Percentiles rank a stretch among this genome's conserved stretches.
These are phyloP conservation scores for Euphorbia celastroides DNA, from an alignment of 441 rosid species.

Conservation along the genomic window DNA sequence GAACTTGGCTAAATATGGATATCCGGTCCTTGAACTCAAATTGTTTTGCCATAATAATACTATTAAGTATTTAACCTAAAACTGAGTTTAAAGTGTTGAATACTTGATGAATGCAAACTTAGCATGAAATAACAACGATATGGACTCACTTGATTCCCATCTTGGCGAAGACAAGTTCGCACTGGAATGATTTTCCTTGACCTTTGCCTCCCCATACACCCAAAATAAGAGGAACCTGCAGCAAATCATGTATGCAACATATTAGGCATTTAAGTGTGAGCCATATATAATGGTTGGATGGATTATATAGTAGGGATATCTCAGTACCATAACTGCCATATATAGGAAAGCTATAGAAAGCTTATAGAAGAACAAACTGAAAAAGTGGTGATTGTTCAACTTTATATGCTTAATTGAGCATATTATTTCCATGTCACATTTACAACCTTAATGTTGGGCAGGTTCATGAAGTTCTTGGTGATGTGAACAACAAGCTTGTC, in stretches of 20 bases:
- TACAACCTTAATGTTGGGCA: constrained; percentile 85
- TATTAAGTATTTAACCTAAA: too few species aligned
- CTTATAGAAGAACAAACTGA: too few species aligned
- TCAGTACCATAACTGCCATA: too few species aligned
- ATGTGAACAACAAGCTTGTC: constrained; percentile 96
- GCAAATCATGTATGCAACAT: too few species aligned
- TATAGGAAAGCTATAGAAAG: too few species aligned
- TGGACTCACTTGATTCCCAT: constrained; percentile 87
- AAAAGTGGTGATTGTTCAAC: background rate
- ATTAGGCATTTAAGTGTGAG: too few species aligned
- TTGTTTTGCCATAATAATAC: too few species aligned
- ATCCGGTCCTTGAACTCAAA: too few species aligned
- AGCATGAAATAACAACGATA: background rate
- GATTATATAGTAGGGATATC: too few species aligned
- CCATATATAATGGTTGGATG: too few species aligned
- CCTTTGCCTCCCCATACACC: constrained; percentile 99
- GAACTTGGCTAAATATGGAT: too few species aligned
- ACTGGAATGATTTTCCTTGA: constrained; percentile 96
- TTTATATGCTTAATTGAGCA: background rate
- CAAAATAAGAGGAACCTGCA: constrained; percentile 85
- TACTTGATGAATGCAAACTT: background rate
- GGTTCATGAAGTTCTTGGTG: constrained; percentile 86
- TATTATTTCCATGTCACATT: background rate
- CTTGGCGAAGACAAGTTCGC: constrained; percentile 95
- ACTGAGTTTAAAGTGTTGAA: too few species aligned